Evolutionary conservation across 495 filamentous ascomycete species (phyloP).

Genomic region (Eremomyces bilateralis): DNA sequence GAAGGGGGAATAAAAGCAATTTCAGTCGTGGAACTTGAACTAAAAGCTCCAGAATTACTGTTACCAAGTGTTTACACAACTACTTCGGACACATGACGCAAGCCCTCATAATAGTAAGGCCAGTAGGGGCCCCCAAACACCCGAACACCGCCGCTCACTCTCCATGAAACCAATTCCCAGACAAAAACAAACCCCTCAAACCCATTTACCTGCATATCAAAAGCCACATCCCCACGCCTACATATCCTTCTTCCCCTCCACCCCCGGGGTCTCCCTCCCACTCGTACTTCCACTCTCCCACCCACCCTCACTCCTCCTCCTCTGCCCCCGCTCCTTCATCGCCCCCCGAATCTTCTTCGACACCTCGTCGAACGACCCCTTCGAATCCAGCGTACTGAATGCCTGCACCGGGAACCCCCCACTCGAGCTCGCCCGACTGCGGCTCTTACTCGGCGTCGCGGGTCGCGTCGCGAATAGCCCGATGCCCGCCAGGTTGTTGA

Average conservation of each 20-base stretch:
- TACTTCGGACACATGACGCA: too few relatives aligned
- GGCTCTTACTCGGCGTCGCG: conserved; percentile 38
- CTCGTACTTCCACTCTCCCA: conserved; percentile 17
- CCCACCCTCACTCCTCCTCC: conserved; percentile 35
- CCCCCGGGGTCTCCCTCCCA: not conserved
- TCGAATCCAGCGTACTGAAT: conserved; percentile 50
- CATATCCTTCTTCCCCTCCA: not conserved
- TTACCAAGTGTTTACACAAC: too few relatives aligned
- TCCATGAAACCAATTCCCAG: too few relatives aligned
- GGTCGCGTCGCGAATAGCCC: conserved; percentile 79
- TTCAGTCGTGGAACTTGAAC: too few relatives aligned
- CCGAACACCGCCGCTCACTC: too few relatives aligned
- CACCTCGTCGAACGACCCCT: conserved; percentile 51
- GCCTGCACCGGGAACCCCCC: conserved; percentile 45
- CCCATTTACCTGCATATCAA: too few relatives aligned
- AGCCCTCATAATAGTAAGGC: too few relatives aligned
- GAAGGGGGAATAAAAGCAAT: too few relatives aligned
- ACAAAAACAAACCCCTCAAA: too few relatives aligned
- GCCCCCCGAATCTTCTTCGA: conserved; percentile 67
- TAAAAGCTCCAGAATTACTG: too few relatives aligned
- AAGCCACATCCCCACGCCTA: too few relatives aligned
- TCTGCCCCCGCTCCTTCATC: conserved; percentile 65
- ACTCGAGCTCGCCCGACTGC: conserved; percentile 45
- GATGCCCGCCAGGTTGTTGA: conserved; percentile 66
- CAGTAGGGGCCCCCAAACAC: too few relatives aligned